Base-by-base conservation (phyloP, 2,329 filamentous ascomycete species). In the Dactylellina sp. region DNA sequence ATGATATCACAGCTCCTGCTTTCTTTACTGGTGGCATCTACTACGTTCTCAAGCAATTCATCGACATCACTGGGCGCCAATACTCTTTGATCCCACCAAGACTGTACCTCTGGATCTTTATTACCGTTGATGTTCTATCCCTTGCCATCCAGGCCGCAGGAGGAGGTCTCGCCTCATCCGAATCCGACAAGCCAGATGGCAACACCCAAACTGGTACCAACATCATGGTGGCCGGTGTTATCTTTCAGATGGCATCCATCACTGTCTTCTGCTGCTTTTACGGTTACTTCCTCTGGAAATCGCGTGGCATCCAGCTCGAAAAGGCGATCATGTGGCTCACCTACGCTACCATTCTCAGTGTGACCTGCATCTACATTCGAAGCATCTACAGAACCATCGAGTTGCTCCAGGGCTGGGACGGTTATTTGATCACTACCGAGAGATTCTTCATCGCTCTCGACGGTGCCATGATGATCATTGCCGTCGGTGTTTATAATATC, bases 191-290 rank as follows among this genome's bases (percentile, higher is more conserved):
- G 1, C 81, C 82, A 7, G 77, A 79, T 28, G 85, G 85, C 32
- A 76, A 82, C 55, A 86, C 84, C 75, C 77, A 82, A n/a, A 80
- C 80, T 9, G 85, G 84, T 32, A 84, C 85, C 42, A 77, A 85
- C 76, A 80, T 85, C 63, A 83, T 85, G 78, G 82, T 86, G 47
- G 84, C 83, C 1, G 87, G 87, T 12, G 84, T 89, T 18, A 81
- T 84, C n/a, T 83, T 88, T 63, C 87, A 89, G 76, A 84, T 89
- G 42, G 81, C 82, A 64, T 84, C 85, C 3, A 84, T 89, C 63
- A 81, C 83, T 32, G 68, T 85, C 63, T 89, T 89, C 79, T 83
- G 83, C 47, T 71, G 78, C 76, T 80, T 84, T 40, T 83, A 86
- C 2, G 79, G 77, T 18, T 84, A 85, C 71, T 87, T 86, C 76